Conservation (phyloP, 306 rosid genomes). For the Prunus fruticosa region DNA sequence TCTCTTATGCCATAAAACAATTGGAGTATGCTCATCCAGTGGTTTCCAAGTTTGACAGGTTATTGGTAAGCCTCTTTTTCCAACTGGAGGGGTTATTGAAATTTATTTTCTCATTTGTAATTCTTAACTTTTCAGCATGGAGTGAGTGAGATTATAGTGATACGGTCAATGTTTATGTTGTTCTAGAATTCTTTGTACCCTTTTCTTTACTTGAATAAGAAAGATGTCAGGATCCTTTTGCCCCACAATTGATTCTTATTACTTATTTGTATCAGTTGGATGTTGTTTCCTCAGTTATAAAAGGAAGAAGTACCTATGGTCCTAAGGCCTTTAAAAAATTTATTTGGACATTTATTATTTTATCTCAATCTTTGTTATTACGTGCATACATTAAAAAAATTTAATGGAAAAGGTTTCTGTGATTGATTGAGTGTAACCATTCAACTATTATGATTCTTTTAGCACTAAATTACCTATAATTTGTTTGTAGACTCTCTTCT, state of each 20-base stretch:
- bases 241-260: not conserved
- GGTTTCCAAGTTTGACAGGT: conserved; percentile 64
- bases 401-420: not conserved
- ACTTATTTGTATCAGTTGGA: not conserved
- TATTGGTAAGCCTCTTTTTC: conserved; percentile 58
- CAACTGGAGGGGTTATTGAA: not conserved
- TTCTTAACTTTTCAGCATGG: not conserved
- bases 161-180: no score
- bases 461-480: not conserved
- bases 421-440: not conserved
- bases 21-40: conserved; percentile 58
- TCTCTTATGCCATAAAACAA: conserved; percentile 37
- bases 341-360: not conserved
- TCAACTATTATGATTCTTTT: not conserved
- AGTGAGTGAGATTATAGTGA: no score
- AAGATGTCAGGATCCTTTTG: not conserved
- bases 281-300: not conserved
- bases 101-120: not conserved
- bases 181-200: no score
- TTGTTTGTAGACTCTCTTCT: not conserved
- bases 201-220: not conserved
- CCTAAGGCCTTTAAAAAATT: not conserved
- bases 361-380: not conserved
- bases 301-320: not conserved
- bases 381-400: not conserved